Percentiles rank a stretch among this genome's conserved stretches.
These are phyloP conservation scores for Begonia fuchsioides DNA, from an alignment of 306 rosid species.

Conservation along the genomic window DNA sequence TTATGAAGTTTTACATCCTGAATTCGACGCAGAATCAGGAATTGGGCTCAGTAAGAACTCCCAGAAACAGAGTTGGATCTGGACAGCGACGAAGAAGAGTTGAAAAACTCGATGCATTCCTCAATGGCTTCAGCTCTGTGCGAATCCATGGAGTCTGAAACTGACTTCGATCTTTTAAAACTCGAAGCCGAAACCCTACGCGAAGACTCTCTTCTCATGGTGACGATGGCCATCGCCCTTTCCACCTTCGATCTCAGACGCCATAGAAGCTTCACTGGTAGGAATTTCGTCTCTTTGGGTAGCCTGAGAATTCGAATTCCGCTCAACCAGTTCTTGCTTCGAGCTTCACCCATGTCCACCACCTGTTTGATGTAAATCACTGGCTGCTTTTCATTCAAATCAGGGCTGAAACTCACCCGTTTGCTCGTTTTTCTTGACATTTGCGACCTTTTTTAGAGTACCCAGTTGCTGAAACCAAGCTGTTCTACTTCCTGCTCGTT, in stretches of 20 bases:
- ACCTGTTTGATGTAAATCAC: slow-evolving; percentile 23
- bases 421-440: slow-evolving; percentile 52
- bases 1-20: no score
- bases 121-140: slow-evolving; percentile 15
- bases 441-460: background rate
- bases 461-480: background rate
- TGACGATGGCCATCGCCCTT: slow-evolving; percentile 32
- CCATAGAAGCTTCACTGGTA: slow-evolving; percentile 41
- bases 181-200: slow-evolving; percentile 59
- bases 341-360: slow-evolving; percentile 6
- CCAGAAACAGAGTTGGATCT: slow-evolving; percentile 34
- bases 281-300: slow-evolving; percentile 26
- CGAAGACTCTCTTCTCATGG: slow-evolving; percentile 38
- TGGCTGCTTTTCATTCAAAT: slow-evolving; percentile 48
- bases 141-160: slow-evolving; percentile 12
- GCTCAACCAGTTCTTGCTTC: slow-evolving; percentile 26
- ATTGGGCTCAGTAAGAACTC: slow-evolving; percentile 5
- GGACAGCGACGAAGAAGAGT: slow-evolving; percentile 53
- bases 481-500: background rate
- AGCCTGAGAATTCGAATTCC: slow-evolving; percentile 35
- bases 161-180: slow-evolving; percentile 50
- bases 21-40: no score
- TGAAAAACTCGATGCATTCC: slow-evolving; percentile 13
- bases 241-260: slow-evolving; percentile 50
- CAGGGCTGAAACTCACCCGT: slow-evolving; percentile 62